These are phyloP conservation scores for Kodamaea jinghongensis DNA, from an alignment of 805 yeast genomes.

Conservation along the genomic window DNA sequence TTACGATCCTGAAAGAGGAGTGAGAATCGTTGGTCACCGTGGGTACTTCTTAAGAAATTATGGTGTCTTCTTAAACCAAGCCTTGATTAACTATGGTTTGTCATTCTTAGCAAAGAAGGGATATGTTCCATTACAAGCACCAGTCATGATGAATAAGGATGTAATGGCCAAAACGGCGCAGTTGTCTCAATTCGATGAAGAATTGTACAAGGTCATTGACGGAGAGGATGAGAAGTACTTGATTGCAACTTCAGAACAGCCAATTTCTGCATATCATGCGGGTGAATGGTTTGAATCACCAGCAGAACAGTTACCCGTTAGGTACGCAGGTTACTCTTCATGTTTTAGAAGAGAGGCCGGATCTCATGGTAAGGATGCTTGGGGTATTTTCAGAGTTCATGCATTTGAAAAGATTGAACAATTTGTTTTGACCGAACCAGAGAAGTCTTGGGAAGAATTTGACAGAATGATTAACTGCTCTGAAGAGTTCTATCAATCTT, in stretches of 20 bases:
- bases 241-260: conserved; percentile 98
- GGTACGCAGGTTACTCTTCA: conserved; percentile 97
- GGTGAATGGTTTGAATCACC: conserved; percentile 99
- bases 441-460: conserved; percentile 95
- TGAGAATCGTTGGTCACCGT: conserved; percentile 95
- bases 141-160: conserved; percentile 99
- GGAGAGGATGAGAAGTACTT: conserved; percentile 97
- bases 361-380: conserved; percentile 98
- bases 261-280: conserved; percentile 95
- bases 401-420: conserved; percentile 98
- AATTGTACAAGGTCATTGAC: conserved; percentile 92
- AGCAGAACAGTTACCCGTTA: conserved; percentile 90
- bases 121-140: conserved; percentile 92
- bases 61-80: conserved; percentile 98
- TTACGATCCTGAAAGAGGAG: conserved; percentile 98
- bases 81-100: conserved; percentile 94
- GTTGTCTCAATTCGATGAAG: conserved; percentile 96
- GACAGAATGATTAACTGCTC: conserved; percentile 90
- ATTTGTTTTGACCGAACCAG: conserved; percentile 94
- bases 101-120: conserved; percentile 74
- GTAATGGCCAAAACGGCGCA: conserved; percentile 99
- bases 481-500: conserved; percentile 89
- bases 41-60: conserved; percentile 93
- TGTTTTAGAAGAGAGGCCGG: conserved; percentile 99
- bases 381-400: conserved; percentile 99